phyloP scores from a whole-genome alignment of 768 basidiomycete genomes.

The Porphyrellus cyaneotinctus region DNA sequence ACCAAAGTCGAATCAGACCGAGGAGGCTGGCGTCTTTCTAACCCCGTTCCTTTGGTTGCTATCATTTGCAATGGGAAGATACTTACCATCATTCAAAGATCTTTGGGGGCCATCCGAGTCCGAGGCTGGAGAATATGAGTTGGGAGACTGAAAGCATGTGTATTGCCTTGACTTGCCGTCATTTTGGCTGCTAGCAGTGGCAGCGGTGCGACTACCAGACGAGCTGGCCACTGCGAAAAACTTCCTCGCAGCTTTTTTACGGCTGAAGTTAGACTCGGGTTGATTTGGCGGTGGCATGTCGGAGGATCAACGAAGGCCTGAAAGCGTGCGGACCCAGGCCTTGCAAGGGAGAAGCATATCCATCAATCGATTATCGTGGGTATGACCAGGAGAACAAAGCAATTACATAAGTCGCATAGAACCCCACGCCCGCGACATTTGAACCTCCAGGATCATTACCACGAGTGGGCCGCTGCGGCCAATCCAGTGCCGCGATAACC shows the following conservation, averaged over 20 bases:
- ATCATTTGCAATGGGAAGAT: not conserved
- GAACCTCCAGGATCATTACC: no score
- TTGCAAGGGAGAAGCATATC: not conserved
- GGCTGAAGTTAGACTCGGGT: not conserved
- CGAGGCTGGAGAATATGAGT: slow-evolving; percentile 14
- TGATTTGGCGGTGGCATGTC: slow-evolving; percentile 11
- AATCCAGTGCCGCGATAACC: no score
- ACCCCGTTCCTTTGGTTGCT: not conserved
- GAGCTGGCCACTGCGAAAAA: not conserved
- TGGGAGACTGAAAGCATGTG: not conserved
- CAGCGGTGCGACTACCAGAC: slow-evolving; percentile 2
- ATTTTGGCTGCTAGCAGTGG: not conserved
- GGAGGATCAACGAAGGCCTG: not conserved
- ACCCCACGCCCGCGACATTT: no score
- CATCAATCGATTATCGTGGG: not conserved
- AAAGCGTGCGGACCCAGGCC: not conserved
- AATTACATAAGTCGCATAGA: slow-evolving; percentile 1
- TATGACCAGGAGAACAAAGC: not conserved
- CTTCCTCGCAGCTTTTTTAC: slow-evolving; percentile 19
- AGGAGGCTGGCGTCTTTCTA: slow-evolving; percentile 2
- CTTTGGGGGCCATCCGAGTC: slow-evolving; percentile 6
- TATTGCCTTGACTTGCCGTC: slow-evolving; percentile 9
- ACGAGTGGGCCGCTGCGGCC: no score
- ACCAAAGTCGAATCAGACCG: not conserved
- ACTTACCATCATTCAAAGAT: slow-evolving; percentile 1